These are phyloP conservation scores for Oryza officinalis DNA, from an alignment of 176 grass and related monocot species.

Conservation along the genomic window DNA sequence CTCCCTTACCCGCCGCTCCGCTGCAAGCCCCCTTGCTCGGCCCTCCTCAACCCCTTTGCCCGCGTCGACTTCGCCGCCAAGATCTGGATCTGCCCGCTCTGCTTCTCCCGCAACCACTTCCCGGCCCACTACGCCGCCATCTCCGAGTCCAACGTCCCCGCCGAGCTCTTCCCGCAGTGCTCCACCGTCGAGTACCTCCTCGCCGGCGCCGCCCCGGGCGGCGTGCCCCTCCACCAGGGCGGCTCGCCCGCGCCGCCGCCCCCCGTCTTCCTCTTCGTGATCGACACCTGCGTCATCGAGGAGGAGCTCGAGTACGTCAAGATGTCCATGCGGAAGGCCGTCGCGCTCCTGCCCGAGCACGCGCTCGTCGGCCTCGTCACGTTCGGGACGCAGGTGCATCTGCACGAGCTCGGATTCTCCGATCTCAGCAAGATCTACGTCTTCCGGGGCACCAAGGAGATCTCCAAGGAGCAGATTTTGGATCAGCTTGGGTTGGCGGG, in stretches of 20 bases:
- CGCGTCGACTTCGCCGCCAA: slow-evolving; percentile 93
- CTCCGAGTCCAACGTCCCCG: slow-evolving; percentile 80
- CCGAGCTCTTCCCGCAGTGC: slow-evolving; percentile 84
- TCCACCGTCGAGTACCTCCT: slow-evolving; percentile 84
- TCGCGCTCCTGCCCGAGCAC: slow-evolving; percentile 79
- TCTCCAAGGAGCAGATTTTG: slow-evolving; percentile 93
- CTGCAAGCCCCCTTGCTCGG: slow-evolving; percentile 87
- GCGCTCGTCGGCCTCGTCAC: slow-evolving; percentile 90
- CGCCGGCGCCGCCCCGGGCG: slow-evolving; percentile 38
- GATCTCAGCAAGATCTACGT: slow-evolving; percentile 98
- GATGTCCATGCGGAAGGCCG: slow-evolving; percentile 79
- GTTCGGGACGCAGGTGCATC: slow-evolving; percentile 94
- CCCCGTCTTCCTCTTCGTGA: slow-evolving; percentile 89
- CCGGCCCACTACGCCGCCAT: slow-evolving; percentile 88
- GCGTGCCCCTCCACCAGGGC: slow-evolving; percentile 9
- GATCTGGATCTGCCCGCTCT: slow-evolving; percentile 99
- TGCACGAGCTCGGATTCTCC: slow-evolving; percentile 88
- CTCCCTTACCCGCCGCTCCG: slow-evolving; percentile 85
- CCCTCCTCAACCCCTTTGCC: slow-evolving; percentile 82
- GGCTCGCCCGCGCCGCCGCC: slow-evolving; percentile 47
- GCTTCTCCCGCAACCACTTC: slow-evolving; percentile 95
- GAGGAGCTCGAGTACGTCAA: slow-evolving; percentile 89
- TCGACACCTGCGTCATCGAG: slow-evolving; percentile 96
- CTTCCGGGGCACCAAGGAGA: slow-evolving; percentile 93
- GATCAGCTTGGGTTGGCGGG: slow-evolving; percentile 84